Base-by-base conservation (phyloP, 805 yeast species). In the Komagataella phaffii region DNA sequence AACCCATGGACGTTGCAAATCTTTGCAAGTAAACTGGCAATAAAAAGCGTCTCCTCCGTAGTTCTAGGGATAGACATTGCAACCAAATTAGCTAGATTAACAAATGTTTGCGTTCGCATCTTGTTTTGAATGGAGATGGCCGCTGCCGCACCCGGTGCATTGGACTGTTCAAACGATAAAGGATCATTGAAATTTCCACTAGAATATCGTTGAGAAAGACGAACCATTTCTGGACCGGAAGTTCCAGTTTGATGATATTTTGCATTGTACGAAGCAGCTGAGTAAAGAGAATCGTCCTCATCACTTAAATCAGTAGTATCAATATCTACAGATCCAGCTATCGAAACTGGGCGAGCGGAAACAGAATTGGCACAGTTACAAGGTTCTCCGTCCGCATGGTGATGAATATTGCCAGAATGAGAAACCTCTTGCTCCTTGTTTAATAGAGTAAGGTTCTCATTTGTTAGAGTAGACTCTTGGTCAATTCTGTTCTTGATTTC, bases 101-200 rank as follows among this genome's bases (percentile, higher is more conserved):
- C 59, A 47, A 73, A 70, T 55, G 72, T 67, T 49, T 66, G 67
- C 40, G 76, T 72, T 24, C 73, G 65, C 52, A 70, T 64, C 49
- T 64, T 68, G 54, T 74, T 73, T 51, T 74, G 73, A 47, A 70
- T 65, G 6, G 75, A 77, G 70, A 83, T 79, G 36, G 83, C 80
- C 17, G 89, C 88, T 1, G 83, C 81, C 2, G 87, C 78, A 5
- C 88, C 89, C 0, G 89, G 88, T 1, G 91, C 90, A 53, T 85
- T 87, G 45, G 71, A 71, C 52, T 76, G 81, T 59, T 82, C 87
- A 56, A 79, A 78, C 2, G 80, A 74, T 4, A 73, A 63, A n/a
- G 66, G 63, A 45, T 24, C 44, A 43, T 48, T 44, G 24, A 7
- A 23, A 44, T 53, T 46, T 19, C 46, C 48, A 46, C 47, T 44